Base-by-base conservation (phyloP, 2,329 filamentous ascomycete species). In the Colletotrichum lupini region DNA sequence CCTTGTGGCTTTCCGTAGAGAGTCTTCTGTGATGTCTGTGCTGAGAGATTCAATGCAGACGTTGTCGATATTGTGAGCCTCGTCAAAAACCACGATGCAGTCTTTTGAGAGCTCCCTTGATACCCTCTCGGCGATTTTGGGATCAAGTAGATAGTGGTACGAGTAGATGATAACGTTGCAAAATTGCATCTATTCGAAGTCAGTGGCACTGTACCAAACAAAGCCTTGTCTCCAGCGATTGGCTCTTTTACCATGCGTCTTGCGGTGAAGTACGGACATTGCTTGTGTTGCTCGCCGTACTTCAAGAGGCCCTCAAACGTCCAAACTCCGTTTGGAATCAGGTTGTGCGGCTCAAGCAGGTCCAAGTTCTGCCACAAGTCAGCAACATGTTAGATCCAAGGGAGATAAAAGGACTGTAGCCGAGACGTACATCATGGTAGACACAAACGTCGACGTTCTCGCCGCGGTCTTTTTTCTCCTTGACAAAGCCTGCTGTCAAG, bases 131-230 rank as follows among this genome's bases (percentile, higher is more conserved):
- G 97, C 97, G 78, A 99, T 99, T 82, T 99, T 99, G 3, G 97
- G 97, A 79, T 99, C 97, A 19, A 99, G 90, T 3, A 99, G 90
- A 80, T 99, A 99, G 83, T 99, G 97, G 80, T 99, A 99, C 0
- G 97, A 99, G 85, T 99, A 99, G 77, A 99, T 99, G 79, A 99
- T 98, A 80, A 99, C 95, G 81, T 99, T 98, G 88, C 97, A 99
- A 80, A 95, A 98, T 79, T 97, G 93, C 96, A 99, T 98, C 93
- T 95, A 76, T 16, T 37, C 9, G 37, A 52, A 16, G 16, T 32
- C 30, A 64, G 74, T 76, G 46, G 26, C 28, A 65, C 26, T 22
- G 16, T 19, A 35, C 24, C 28, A 46, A 12, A n/a, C 14, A 32
- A 57, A 14, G 26, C 5, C 6, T 32, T 28, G 19, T n/a, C 53